A percentile compares a stretch with the other conserved stretches of the same genome.
These are phyloP conservation scores for Auricularia auricula-judae DNA, from an alignment of 768 basidiomycete species.

Conservation along the genomic window DNA sequence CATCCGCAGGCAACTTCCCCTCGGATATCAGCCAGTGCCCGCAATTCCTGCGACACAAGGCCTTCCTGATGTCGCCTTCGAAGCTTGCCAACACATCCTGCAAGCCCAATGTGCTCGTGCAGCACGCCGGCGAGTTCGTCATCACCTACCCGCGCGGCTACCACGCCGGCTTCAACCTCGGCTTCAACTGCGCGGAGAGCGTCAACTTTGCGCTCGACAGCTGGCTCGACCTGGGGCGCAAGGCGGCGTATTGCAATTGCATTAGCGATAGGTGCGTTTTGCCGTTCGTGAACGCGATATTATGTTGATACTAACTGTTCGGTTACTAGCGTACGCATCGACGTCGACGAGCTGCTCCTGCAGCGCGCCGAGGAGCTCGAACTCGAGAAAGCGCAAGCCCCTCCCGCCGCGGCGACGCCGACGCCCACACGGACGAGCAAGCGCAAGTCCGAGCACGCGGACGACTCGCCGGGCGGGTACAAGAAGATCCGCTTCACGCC, in stretches of 20 bases:
- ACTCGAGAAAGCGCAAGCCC: constrained; percentile 12
- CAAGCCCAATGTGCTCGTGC: constrained; percentile 76
- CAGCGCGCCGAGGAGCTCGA: constrained; percentile 47
- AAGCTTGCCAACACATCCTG: constrained; percentile 70
- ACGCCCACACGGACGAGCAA: constrained; percentile 20
- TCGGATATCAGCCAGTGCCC: constrained; percentile 75
- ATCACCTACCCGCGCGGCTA: constrained; percentile 93
- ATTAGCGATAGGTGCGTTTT: constrained; percentile 53
- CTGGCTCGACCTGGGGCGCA: constrained; percentile 82
- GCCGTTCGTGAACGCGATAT: neutral
- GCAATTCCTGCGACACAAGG: constrained; percentile 94
- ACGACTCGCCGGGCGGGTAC: constrained; percentile 26
- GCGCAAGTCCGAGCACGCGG: constrained; percentile 29
- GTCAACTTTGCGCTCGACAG: constrained; percentile 94
- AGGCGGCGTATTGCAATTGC: constrained; percentile 66
- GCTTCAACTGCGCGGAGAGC: constrained; percentile 93
- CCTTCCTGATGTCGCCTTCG: constrained; percentile 84
- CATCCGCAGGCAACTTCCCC: constrained; percentile 67
- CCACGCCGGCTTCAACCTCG: constrained; percentile 94
- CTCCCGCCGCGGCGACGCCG: constrained; percentile 9
- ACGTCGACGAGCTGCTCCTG: constrained; percentile 74
- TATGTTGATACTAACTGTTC: neutral
- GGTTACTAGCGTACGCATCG: constrained; percentile 69
- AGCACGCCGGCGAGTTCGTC: constrained; percentile 91
- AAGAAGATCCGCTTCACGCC: constrained; percentile 26